phyloP scores from a whole-genome alignment of 2,329 filamentous ascomycete genomes.

The Drechslerella coelobrocha region DNA sequence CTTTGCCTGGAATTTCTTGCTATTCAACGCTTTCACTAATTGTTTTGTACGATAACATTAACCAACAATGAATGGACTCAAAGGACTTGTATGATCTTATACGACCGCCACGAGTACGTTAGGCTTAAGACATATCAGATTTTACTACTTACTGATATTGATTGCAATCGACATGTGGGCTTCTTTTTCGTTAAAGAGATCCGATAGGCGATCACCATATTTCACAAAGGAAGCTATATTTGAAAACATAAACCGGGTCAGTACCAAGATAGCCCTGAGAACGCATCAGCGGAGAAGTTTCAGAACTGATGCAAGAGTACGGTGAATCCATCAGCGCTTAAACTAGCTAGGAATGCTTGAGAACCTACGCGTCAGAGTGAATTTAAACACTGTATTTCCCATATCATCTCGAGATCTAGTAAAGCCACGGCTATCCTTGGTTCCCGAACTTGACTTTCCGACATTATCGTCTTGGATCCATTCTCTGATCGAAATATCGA shows the following conservation, averaged over 20 bases:
- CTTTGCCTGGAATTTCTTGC: conserved; percentile 14
- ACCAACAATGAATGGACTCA: background rate
- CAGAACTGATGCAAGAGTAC: no score
- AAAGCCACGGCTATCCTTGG: background rate
- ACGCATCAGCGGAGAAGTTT: no score
- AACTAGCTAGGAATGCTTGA: no score
- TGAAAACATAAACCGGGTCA: no score
- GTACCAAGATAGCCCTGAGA: no score
- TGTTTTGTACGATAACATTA: background rate
- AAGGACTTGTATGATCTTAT: background rate
- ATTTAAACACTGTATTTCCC: conserved; percentile 21
- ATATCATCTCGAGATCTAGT: conserved; percentile 7
- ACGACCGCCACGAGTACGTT: no score
- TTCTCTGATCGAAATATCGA: conserved; percentile 39
- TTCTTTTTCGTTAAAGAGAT: conserved; percentile 15
- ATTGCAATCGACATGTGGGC: conserved; percentile 18
- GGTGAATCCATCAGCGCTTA: no score
- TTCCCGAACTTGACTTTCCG: background rate
- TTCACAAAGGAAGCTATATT: conserved; percentile 26
- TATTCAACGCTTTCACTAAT: conserved; percentile 23
- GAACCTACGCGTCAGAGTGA: conserved; percentile 21
- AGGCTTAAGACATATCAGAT: no score
- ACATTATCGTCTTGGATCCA: conserved; percentile 16
- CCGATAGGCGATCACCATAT: conserved; percentile 20
- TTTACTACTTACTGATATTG: conserved; percentile 18